phyloP scores from a whole-genome alignment of 164 flowering plant species.

The Annona cherimola region DNA sequence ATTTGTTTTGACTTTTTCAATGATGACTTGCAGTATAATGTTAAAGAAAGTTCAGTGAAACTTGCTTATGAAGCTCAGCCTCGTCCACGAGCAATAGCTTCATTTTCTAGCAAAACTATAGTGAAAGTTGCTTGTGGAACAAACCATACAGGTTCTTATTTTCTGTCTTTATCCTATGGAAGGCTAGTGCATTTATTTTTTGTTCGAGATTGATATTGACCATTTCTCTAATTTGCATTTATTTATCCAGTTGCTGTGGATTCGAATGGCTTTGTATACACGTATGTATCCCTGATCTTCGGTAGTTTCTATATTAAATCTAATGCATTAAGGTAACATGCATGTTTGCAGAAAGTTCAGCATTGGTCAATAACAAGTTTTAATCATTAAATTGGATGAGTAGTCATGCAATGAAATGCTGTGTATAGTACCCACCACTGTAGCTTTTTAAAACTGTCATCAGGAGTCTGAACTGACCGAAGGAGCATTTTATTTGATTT shows the following conservation, averaged over 20 bases:
- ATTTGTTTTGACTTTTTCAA: no score
- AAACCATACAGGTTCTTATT: slow-evolving; percentile 79
- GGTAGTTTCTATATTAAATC: neutral
- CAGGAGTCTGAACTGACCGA: no score
- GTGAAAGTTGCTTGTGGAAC: slow-evolving; percentile 97
- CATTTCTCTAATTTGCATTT: slow-evolving; percentile 6
- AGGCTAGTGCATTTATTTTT: neutral
- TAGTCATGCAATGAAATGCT: no score
- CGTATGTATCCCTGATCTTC: slow-evolving; percentile 45
- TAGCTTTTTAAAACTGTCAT: no score
- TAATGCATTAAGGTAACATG: slow-evolving; percentile 1
- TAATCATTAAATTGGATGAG: no score
- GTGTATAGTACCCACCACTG: no score
- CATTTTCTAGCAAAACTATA: slow-evolving; percentile 68
- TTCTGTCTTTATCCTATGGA: neutral
- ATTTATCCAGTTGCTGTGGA: slow-evolving; percentile 79
- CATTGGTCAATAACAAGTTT: neutral
- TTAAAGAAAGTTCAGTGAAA: slow-evolving; percentile 90
- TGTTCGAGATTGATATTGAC: neutral
- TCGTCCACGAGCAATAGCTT: slow-evolving; percentile 80
- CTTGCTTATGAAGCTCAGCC: slow-evolving; percentile 96
- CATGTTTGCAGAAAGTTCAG: neutral
- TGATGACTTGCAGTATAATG: slow-evolving; percentile 64
- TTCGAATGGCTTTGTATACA: slow-evolving; percentile 81
- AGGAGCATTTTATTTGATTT: no score